Evolutionary conservation across 495 filamentous ascomycete genomes (phyloP).

Genomic region (Terfezia boudieri): DNA sequence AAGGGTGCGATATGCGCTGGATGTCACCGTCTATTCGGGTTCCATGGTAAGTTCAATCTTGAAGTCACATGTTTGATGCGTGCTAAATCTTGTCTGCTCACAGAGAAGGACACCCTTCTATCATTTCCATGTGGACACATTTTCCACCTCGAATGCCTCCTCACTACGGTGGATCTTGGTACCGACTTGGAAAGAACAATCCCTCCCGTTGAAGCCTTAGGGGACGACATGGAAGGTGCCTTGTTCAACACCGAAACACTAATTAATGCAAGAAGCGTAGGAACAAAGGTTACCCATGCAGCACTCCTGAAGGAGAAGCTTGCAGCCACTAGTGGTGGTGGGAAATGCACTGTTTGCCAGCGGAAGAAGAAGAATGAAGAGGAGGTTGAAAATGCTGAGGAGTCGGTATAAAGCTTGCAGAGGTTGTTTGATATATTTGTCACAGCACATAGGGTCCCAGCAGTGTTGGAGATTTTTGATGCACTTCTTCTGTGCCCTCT

Average conservation of each 20-base stretch:
- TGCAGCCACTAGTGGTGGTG: constrained; percentile 27
- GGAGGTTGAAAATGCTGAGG: background rate
- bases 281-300: constrained; percentile 75
- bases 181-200: constrained; percentile 6
- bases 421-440: background rate
- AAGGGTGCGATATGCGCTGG: constrained; percentile 18
- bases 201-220: constrained; percentile 19
- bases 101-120: constrained; percentile 56
- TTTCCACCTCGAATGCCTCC: constrained; percentile 68
- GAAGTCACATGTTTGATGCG: constrained; percentile 33
- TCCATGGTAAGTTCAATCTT: constrained; percentile 22
- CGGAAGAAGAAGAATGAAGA: constrained; percentile 13
- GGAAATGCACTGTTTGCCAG: constrained; percentile 31
- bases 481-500: background rate
- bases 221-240: constrained; percentile 17
- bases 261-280: constrained; percentile 38
- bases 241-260: constrained; percentile 2
- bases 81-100: constrained; percentile 13
- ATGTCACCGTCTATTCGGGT: constrained; percentile 12
- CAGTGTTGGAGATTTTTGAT: background rate
- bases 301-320: constrained; percentile 44
- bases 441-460: background rate
- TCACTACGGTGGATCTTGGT: constrained; percentile 25
- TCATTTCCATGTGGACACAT: constrained; percentile 83
- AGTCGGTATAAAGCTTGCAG: background rate